phyloP scores from a whole-genome alignment of 2,329 filamentous ascomycete genomes.

The Beauveria medogensis region DNA sequence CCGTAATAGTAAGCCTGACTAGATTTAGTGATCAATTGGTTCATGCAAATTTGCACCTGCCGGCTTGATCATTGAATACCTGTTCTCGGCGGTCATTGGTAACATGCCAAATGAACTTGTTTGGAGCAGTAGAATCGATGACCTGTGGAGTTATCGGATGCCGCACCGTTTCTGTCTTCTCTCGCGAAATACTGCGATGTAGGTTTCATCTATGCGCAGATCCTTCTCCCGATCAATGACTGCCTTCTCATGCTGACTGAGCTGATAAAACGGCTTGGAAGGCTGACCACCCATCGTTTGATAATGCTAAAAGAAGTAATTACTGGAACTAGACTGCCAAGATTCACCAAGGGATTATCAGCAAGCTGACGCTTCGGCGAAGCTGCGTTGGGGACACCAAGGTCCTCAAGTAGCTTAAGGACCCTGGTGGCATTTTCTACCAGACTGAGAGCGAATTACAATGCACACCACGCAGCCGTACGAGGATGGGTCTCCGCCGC shows the following conservation, averaged over 20 bases:
- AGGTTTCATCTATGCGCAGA: not conserved
- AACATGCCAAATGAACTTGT: slow-evolving; percentile 25
- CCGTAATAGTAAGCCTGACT: slow-evolving; percentile 63
- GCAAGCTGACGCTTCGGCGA: not conserved
- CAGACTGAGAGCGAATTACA: not conserved
- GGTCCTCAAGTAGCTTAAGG: not conserved
- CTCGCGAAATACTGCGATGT: not conserved
- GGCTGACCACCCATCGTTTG: not conserved
- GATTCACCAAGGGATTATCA: not conserved
- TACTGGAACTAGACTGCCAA: not conserved
- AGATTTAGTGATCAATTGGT: not conserved
- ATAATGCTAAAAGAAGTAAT: not conserved
- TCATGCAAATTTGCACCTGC: not conserved
- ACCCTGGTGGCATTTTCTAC: not conserved
- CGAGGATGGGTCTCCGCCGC: not conserved
- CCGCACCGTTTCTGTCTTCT: slow-evolving; percentile 7
- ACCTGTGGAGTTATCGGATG: slow-evolving; percentile 27
- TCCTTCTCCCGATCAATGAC: not conserved
- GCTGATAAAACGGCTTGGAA: not conserved
- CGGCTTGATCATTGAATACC: slow-evolving; percentile 29
- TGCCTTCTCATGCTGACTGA: not conserved
- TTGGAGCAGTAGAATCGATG: slow-evolving; percentile 24
- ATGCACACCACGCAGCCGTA: not conserved
- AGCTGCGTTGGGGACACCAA: not conserved
- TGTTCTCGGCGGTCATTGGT: slow-evolving; percentile 53